Base-by-base conservation (phyloP, 257 asterid genomes). In the Coffea eugenioides region DNA sequence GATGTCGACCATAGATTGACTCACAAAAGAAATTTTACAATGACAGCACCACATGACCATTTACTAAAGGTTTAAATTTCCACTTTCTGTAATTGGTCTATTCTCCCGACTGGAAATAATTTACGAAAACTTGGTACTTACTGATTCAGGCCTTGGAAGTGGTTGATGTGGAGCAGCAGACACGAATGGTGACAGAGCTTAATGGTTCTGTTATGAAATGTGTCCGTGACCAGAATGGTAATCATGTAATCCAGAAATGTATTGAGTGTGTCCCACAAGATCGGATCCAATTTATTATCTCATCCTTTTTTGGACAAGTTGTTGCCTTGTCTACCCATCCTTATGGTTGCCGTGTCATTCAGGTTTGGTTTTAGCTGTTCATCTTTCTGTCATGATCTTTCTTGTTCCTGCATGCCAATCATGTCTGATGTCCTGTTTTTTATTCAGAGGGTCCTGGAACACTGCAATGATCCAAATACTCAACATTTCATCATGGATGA, bases 311-410 rank as follows among this genome's bases (percentile, higher is more conserved):
- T 36, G 98, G 98, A 9, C 92, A 95, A 87, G 91, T 93, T 36
- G 93, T 90, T 80, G 79, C 92, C 78, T 76, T 95, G 82, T 93
- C 98, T 74, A 87, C 89, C 41, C 99, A 95, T 89, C 95, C 97
- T 70, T 92, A 95, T 79, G 98, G 99, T 20, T 95, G 99, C 70
- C 93, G 97, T 62, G 97, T 95, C 82, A 93, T 95, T 86, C 99
- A 95, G 99, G 99, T 93, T 79, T 82, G 82, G 20, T 77, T 62
- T 51, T n/a, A 75, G 34, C 78, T 66, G 36, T 72, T 75, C 43
- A 31, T 68, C 36, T 51, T 82, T 46, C 41, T 41, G 36, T 52
- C 52, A 39, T 79, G 11, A 74, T 31, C 12, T 4, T n/a, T 39
- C 43, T 39, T 39, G 43, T 39, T 39, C 43, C 71, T 72, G 39